Conservation (phyloP, 1,284 basidiomycete genomes). For the Ceratobasidium sp. region DNA sequence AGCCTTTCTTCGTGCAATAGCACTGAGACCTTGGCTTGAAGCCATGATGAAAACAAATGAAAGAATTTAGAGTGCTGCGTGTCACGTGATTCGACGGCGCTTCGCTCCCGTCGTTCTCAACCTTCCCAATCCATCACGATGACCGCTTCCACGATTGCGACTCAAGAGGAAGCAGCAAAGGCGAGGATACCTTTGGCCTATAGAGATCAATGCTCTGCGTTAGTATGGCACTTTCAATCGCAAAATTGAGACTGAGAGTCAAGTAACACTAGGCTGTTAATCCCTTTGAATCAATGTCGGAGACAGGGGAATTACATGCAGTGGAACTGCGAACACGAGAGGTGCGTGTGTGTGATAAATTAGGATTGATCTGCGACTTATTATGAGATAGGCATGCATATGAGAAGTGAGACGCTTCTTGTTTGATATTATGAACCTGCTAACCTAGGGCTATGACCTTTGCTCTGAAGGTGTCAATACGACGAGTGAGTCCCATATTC, state of each 20-base stretch:
- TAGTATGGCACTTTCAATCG: constrained; percentile 57
- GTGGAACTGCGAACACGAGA: constrained; percentile 87
- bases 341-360: constrained; percentile 54
- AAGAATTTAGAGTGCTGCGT: neutral
- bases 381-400: constrained; percentile 65
- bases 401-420: constrained; percentile 72
- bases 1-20: constrained; percentile 47
- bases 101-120: neutral
- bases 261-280: constrained; percentile 71
- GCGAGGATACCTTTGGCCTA: constrained; percentile 84
- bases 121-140: constrained; percentile 57
- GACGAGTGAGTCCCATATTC: constrained; percentile 78
- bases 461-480: constrained; percentile 79
- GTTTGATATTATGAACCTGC: constrained; percentile 22
- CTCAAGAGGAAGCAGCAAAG: constrained; percentile 84
- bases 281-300: constrained; percentile 87
- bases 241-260: neutral
- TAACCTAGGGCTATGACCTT: constrained; percentile 26
- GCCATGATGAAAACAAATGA: constrained; percentile 1
- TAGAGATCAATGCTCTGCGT: constrained; percentile 95
- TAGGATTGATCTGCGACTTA: neutral
- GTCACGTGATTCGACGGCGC: constrained; percentile 15
- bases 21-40: constrained; percentile 36
- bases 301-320: constrained; percentile 78
- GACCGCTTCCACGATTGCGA: constrained; percentile 82